Base-by-base conservation (phyloP, 768 basidiomycete species). In the Xerocomellus chrysenteron region DNA sequence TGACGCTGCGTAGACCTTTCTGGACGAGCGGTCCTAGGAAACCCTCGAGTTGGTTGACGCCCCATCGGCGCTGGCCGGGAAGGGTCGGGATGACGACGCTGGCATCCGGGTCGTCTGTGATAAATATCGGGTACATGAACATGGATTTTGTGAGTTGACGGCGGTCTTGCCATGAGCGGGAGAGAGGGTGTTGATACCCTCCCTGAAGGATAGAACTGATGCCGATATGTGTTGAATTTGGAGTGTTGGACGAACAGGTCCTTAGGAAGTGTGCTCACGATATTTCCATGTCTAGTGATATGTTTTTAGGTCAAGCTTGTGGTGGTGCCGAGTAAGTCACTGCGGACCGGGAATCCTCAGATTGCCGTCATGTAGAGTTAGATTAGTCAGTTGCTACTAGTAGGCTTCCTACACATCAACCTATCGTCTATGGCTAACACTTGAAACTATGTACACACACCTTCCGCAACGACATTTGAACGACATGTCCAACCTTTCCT, bases 101-200 rank as follows among this genome's bases (percentile, higher is more conserved):
- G 8, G 93, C 92, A 56, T 94, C 81, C 2, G 93, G 87, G 56
- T 98, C 93, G 73, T 98, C 96, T 17, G 94, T 94, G 65, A 98
- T 90, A 71, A 99, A 98, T 67, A 99, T 94, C 8, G 97, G 97
- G 73, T 98, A 99, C 91, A 98, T 98, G 73, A 99, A 82, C 94
- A 98, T 97, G 61, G 84, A 82, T 71, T 93, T 95, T 26, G 87
- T 86, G 67, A 95, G 82, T 55, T 83, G 80, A 47, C 88, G 85
- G 55, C 84, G 83, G 26, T 83, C 80, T 74, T 99, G 96, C 86
- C 91, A 95, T 75, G 84, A 80, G 21, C 96, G 88, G 9, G 93
- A 82, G 61, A 92, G 82, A 16, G 94, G 90, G 74, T 98, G 94
- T 56, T 91, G 87, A 77, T 96, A 97, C 40, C 96, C 95, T 57